Percentiles rank a stretch among this genome's conserved stretches.
phyloP scores from a whole-genome alignment of 2,329 filamentous ascomycete genomes.

The Bipolaris sorokiniana region DNA sequence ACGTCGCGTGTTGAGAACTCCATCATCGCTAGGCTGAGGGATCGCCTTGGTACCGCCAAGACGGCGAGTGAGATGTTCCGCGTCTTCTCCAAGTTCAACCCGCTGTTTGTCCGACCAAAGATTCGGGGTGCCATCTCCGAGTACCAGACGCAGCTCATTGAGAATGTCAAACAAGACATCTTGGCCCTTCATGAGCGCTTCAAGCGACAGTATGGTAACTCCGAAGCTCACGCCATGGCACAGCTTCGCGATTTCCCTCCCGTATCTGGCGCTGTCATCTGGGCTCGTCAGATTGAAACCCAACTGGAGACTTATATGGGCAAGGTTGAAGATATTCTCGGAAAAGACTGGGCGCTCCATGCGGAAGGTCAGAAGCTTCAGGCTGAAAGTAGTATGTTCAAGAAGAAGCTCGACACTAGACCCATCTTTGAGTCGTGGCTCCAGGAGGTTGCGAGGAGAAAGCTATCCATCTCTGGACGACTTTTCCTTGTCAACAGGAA shows the following conservation, averaged over 20 bases:
- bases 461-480: constrained; percentile 89
- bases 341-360: constrained; percentile 92
- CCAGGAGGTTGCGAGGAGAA: constrained; percentile 83
- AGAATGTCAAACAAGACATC: constrained; percentile 97
- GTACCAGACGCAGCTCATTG: constrained; percentile 97
- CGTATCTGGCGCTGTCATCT: constrained; percentile 95
- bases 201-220: constrained; percentile 98
- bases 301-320: constrained; percentile 97
- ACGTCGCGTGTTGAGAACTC: constrained; percentile 98
- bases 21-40: constrained; percentile 91
- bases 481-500: constrained; percentile 90
- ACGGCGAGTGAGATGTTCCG: constrained; percentile 99
- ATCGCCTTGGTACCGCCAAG: constrained; percentile 92
- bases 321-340: constrained; percentile 97
- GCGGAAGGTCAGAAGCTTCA: constrained; percentile 93
- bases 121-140: constrained; percentile 97
- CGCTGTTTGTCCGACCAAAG: constrained; percentile 97
- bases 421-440: constrained; percentile 97
- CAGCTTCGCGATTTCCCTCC: constrained; percentile 94
- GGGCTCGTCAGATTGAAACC: constrained; percentile 95
- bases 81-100: constrained; percentile 99
- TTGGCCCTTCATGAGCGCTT: constrained; percentile 92
- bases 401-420: constrained; percentile 92
- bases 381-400: constrained; percentile 89
- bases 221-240: constrained; percentile 97